These are phyloP conservation scores for Trametes polyzona DNA, from an alignment of 1,284 basidiomycete species.

Conservation along the genomic window DNA sequence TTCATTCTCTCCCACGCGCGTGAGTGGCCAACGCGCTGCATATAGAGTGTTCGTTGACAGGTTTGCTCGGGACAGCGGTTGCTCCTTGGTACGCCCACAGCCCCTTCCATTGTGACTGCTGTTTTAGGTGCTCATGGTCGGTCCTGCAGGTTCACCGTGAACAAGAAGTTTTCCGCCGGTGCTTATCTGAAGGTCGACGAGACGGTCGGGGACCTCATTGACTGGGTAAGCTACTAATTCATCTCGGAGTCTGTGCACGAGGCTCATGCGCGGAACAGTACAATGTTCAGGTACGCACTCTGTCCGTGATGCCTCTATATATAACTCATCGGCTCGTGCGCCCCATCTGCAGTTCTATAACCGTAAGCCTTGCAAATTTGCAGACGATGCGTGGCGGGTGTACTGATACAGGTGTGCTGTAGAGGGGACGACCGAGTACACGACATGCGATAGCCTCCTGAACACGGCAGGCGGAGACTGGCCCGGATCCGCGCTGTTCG, in stretches of 20 bases:
- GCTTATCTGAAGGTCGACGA: slow-evolving; percentile 62
- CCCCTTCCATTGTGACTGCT: not conserved
- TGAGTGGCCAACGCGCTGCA: slow-evolving; percentile 25
- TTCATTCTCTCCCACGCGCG: slow-evolving; percentile 45
- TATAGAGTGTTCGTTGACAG: not conserved
- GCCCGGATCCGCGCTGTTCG: slow-evolving; percentile 58
- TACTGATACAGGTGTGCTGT: not conserved
- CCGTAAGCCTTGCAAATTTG: slow-evolving; percentile 42
- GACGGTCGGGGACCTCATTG: slow-evolving; percentile 52
- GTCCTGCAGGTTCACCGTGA: slow-evolving; percentile 50
- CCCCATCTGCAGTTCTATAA: slow-evolving; percentile 58
- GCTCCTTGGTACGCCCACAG: slow-evolving; percentile 48
- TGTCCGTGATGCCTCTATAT: not conserved
- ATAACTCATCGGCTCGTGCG: not conserved
- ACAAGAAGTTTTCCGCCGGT: slow-evolving; percentile 51
- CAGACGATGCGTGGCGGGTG: not conserved
- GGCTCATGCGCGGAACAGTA: slow-evolving; percentile 36
- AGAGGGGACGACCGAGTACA: slow-evolving; percentile 63
- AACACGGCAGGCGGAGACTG: slow-evolving; percentile 53
- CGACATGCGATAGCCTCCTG: slow-evolving; percentile 57
- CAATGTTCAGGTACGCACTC: slow-evolving; percentile 45
- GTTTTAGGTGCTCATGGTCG: slow-evolving; percentile 7
- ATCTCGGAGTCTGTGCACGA: not conserved
- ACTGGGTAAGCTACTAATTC: slow-evolving; percentile 37
- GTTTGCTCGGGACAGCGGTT: slow-evolving; percentile 38